Conservation (phyloP, 345 rosid genomes). For the Pseudoturritis turrita region DNA sequence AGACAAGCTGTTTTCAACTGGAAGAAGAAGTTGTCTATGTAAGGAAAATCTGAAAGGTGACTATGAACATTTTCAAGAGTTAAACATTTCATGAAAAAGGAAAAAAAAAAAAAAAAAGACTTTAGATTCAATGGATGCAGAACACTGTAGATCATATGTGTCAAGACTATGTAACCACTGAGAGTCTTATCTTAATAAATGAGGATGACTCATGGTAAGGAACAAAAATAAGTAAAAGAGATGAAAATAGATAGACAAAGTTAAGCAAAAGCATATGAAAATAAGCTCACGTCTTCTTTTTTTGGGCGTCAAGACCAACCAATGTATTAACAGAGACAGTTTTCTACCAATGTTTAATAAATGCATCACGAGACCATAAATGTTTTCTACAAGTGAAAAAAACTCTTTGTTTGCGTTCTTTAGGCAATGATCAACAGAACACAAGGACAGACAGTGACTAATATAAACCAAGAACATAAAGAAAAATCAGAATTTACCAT, state of each 20-base stretch:
- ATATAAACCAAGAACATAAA: not conserved
- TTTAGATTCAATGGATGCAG: conserved; percentile 11
- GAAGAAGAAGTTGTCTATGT: conserved; percentile 15
- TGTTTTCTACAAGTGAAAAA: not conserved
- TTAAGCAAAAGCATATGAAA: conserved; percentile 9
- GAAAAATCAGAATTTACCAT: no score
- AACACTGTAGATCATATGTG: not conserved
- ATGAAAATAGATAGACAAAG: conserved; percentile 22
- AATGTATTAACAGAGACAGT: conserved; percentile 7
- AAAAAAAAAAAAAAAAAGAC: not conserved
- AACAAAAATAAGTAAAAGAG: conserved; percentile 14
- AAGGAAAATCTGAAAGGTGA: conserved; percentile 26
- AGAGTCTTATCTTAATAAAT: conserved; percentile 4
- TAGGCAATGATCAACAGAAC: conserved; percentile 24
- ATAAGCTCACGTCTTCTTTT: conserved; percentile 16
- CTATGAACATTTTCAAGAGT: not conserved
- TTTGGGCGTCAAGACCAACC: conserved; percentile 11
- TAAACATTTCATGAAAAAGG: not conserved
- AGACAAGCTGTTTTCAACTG: conserved; percentile 24
- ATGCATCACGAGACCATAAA: not conserved
- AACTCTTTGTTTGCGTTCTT: conserved; percentile 21
- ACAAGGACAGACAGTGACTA: conserved; percentile 24
- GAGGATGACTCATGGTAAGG: conserved; percentile 8
- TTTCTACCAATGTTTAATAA: not conserved
- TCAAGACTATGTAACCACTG: conserved; percentile 18